Evolutionary conservation across 2,329 filamentous ascomycete species (phyloP).

Genomic region (Sclerotinia trifoliorum): DNA sequence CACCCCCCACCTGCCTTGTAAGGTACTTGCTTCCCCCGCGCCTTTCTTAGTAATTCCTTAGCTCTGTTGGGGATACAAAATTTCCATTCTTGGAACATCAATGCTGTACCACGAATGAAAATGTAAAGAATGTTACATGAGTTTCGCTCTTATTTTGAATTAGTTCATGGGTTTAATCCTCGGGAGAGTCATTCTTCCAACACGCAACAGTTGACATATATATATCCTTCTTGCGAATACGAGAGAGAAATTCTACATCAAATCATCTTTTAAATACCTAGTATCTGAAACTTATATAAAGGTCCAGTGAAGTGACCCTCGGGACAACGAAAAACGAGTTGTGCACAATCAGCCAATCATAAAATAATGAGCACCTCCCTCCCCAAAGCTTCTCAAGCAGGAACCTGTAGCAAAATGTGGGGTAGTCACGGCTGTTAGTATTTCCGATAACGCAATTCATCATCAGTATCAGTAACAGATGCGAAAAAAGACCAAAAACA

Average conservation of each 20-base stretch:
- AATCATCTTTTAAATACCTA: neutral
- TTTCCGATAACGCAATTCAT: slow-evolving; percentile 4
- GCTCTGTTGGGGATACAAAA: neutral
- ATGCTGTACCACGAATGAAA: neutral
- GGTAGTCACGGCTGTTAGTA: neutral
- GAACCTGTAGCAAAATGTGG: slow-evolving; percentile 13
- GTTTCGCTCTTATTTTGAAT: neutral
- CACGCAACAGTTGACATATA: neutral
- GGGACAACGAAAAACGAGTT: neutral
- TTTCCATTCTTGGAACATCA: slow-evolving; percentile 2
- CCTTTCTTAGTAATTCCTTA: slow-evolving; percentile 15
- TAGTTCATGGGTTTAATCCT: neutral
- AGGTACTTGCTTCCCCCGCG: neutral
- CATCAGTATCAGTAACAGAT: neutral
- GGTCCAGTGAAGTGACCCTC: neutral
- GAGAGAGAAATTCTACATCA: neutral
- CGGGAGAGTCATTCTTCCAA: neutral
- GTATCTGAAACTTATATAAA: neutral
- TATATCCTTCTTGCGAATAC: neutral
- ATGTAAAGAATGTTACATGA: neutral
- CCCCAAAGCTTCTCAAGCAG: neutral
- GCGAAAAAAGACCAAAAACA: neutral
- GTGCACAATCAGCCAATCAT: neutral
- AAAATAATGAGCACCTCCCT: neutral
- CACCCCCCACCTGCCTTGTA: neutral